phyloP scores from a whole-genome alignment of 768 basidiomycete species.

The Lentinus tigrinus region DNA sequence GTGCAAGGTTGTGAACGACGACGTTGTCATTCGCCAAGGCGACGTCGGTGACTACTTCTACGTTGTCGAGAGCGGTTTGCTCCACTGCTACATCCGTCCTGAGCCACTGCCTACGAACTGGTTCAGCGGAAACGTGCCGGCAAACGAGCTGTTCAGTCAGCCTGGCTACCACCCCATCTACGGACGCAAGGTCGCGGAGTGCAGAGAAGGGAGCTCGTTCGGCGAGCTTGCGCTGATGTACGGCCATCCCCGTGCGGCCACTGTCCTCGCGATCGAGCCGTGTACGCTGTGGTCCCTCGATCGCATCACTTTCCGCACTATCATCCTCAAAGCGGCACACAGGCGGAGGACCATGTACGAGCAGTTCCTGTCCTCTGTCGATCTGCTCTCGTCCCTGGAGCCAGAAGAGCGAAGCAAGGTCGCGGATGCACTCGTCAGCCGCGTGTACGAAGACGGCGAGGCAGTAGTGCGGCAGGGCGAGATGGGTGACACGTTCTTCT shows the following conservation, averaged over 20 bases:
- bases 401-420: conserved; percentile 93
- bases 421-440: conserved; percentile 89
- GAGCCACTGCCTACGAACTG: conserved; percentile 64
- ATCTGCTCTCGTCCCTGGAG: conserved; percentile 81
- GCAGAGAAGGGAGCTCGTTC: conserved; percentile 82
- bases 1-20: conserved; percentile 61
- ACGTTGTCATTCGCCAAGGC: conserved; percentile 95
- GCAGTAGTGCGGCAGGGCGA: conserved; percentile 91
- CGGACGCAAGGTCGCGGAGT: conserved; percentile 83
- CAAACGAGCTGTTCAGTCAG: conserved; percentile 56
- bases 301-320: conserved; percentile 96
- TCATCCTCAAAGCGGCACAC: conserved; percentile 91
- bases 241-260: conserved; percentile 93
- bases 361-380: conserved; percentile 88
- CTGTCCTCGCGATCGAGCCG: conserved; percentile 79
- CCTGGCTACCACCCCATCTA: conserved; percentile 67
- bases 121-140: conserved; percentile 42
- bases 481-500: conserved; percentile 96
- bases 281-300: conserved; percentile 94
- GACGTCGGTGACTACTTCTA: conserved; percentile 98
- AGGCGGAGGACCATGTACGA: conserved; percentile 95
- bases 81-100: conserved; percentile 79
- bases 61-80: conserved; percentile 86
- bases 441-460: conserved; percentile 78
- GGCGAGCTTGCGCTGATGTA: conserved; percentile 99